A percentile compares a stretch with the other conserved stretches of the same genome.
phyloP scores from a whole-genome alignment of 352 stramenopile species.

The Blastocystis sp. region DNA sequence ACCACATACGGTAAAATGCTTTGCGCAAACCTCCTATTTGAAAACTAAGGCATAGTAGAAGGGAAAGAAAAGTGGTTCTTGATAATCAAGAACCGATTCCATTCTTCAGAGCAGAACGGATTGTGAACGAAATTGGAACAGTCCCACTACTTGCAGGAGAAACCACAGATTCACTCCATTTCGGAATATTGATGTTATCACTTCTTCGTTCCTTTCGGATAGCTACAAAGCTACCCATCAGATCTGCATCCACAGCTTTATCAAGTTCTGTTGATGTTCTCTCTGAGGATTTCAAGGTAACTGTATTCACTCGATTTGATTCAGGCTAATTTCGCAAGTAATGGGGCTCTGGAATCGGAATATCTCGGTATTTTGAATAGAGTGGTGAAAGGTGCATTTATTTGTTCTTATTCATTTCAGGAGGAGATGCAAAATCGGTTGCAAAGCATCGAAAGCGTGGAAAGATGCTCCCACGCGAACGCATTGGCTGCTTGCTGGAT shows the following conservation, averaged over 20 bases:
- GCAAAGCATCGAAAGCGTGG: constrained; percentile 73
- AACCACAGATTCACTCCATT: background rate
- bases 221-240: background rate
- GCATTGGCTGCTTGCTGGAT: constrained; percentile 88
- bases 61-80: background rate
- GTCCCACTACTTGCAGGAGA: no score
- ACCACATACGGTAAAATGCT: background rate
- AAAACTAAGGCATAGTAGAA: background rate
- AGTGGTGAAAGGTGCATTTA: background rate
- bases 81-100: background rate
- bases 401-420: constrained; percentile 10
- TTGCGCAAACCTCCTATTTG: background rate
- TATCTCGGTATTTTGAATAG: background rate
- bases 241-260: background rate
- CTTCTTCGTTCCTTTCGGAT: background rate
- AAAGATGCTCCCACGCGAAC: constrained; percentile 81
- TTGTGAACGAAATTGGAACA: no score
- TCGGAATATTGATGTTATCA: background rate
- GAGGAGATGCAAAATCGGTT: constrained; percentile 72
- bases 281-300: background rate
- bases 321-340: background rate
- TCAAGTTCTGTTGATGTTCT: background rate
- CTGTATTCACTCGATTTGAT: background rate
- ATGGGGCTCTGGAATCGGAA: background rate
- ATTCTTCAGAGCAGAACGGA: background rate